These are phyloP conservation scores for Diplotaxis tenuifolia DNA, from an alignment of 345 rosid genomes.

Conservation along the genomic window DNA sequence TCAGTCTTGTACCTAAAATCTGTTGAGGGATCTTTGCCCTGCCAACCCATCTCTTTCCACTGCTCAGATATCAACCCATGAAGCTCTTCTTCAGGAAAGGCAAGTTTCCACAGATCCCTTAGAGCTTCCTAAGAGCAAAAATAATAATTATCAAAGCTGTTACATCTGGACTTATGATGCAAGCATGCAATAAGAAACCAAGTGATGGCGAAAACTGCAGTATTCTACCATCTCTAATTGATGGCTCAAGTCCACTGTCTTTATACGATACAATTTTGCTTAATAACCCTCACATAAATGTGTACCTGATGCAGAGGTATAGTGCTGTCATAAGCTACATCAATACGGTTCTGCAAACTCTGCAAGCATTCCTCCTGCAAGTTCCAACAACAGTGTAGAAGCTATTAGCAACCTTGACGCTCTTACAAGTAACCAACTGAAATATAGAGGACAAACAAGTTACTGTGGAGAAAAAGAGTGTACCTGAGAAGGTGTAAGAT, in stretches of 20 bases:
- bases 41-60: constrained; percentile 99
- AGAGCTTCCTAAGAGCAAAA: constrained; percentile 64
- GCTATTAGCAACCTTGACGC: background rate
- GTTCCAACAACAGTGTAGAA: constrained; percentile 10
- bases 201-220: background rate
- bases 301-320: constrained; percentile 71
- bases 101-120: constrained; percentile 78
- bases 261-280: background rate
- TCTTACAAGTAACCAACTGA: background rate
- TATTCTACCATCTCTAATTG: constrained; percentile 4
- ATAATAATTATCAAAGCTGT: background rate
- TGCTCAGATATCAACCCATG: constrained; percentile 86
- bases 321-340: constrained; percentile 78
- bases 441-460: background rate
- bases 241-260: constrained; percentile 4
- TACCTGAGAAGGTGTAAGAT: constrained; percentile 91
- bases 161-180: background rate
- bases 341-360: constrained; percentile 82
- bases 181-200: background rate
- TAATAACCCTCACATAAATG: background rate
- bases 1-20: constrained; percentile 72
- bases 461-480: background rate
- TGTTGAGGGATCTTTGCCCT: constrained; percentile 99
- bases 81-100: constrained; percentile 93
- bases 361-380: constrained; percentile 87